These are phyloP conservation scores for Gossypium mustelinum DNA, from an alignment of 345 rosid genomes.

Conservation along the genomic window DNA sequence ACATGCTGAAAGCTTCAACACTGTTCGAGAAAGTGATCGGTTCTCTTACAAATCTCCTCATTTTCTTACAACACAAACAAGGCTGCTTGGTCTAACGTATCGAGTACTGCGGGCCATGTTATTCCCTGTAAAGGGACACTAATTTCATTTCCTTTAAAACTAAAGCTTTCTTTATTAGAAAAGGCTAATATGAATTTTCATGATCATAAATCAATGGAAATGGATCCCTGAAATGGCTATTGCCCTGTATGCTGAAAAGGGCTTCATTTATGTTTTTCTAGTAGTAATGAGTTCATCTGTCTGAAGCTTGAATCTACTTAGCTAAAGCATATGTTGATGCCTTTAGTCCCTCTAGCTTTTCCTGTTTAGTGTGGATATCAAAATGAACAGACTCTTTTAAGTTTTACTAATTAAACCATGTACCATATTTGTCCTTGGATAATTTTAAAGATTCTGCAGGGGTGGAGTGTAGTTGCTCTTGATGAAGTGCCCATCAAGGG, in stretches of 20 bases:
- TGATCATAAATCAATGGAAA: too few relatives aligned
- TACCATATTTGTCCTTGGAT: too few relatives aligned
- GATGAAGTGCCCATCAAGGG: conserved; percentile 33
- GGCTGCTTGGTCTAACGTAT: conserved; percentile 11
- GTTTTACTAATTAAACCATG: too few relatives aligned
- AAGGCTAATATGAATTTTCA: too few relatives aligned
- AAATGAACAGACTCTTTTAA: too few relatives aligned
- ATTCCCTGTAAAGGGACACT: conserved; percentile 28
- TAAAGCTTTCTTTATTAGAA: too few relatives aligned
- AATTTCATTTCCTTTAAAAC: neutral
- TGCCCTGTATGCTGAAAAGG: too few relatives aligned
- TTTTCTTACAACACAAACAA: neutral
- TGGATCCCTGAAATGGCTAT: too few relatives aligned
- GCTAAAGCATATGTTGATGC: neutral
- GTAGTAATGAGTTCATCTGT: too few relatives aligned
- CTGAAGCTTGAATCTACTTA: neutral
- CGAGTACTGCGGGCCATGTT: conserved; percentile 23
- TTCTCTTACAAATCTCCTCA: neutral
- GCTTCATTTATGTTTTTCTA: too few relatives aligned
- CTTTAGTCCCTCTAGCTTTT: neutral
- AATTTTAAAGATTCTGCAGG: conserved; percentile 5
- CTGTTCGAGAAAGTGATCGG: neutral
- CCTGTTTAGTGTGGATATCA: too few relatives aligned
- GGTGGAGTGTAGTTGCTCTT: conserved; percentile 31
- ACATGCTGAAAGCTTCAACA: neutral